Evolutionary conservation across 805 yeast genomes (phyloP), one percentile per base, ranked within the genome.

Genomic region (Kregervanrija fluxuum): DNA sequence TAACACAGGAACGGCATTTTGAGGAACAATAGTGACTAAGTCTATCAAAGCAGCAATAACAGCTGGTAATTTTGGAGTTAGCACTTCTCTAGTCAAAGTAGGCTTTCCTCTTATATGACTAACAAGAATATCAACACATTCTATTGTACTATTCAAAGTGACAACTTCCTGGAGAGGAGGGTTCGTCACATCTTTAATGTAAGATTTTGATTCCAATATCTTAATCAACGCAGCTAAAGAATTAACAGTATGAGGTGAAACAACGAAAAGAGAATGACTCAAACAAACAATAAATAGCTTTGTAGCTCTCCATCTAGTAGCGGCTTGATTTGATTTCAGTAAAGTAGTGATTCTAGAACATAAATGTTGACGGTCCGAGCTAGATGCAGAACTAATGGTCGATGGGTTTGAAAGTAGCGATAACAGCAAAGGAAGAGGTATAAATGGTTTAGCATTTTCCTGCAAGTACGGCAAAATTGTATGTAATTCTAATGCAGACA

Each of bases 21-120:
- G 63, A 8, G 70, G 66, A 30, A 70, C 56, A 33, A 71, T 60
- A 11, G 70, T 54, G 32, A 65, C 50, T 2, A 73, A 68, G 4
- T 71, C 77, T 44, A 87, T 55, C 41, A 80, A 68, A 5, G 73
- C 60, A 13, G 74, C 62, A 46, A 87, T 75, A 37, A 84, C 76
- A 2, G 71, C 69, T 9, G 85, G 78, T 46, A 91, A 67, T 53
- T 81, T 81, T 8, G 96, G 95, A 2, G 95, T 85, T 45, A 88
- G 71, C 8, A 84, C 68, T 57, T 89, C 96, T 59, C 97, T 75
- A 3, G 91, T 82, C 36, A 91, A 70, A 1, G 89, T 81, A 1
- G 95, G 87, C 57, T 89, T 89, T 2, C 88, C 91, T 57, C 85
- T 77, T 46, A 82, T 79, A 39, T 72, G 66, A 38, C 66, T 62